phyloP scores from a whole-genome alignment of 2,329 filamentous ascomycete genomes.

The Pseudocercospora pini-densiflorae region DNA sequence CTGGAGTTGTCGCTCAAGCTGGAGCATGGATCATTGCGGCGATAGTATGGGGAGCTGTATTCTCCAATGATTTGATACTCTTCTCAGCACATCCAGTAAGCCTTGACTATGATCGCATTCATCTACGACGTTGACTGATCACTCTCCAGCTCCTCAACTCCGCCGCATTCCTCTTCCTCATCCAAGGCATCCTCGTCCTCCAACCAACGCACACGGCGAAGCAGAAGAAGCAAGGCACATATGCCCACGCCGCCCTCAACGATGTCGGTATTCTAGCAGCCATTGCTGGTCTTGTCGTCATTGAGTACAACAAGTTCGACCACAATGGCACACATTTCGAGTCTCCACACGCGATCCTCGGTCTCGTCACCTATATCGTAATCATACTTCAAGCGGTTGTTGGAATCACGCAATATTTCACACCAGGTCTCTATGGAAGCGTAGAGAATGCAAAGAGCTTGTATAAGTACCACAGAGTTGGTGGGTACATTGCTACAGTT shows the following conservation, averaged over 20 bases:
- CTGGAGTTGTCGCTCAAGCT: constrained; percentile 77
- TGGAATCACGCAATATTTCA: constrained; percentile 81
- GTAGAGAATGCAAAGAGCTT: constrained; percentile 77
- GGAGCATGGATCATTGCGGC: constrained; percentile 76
- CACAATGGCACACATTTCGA: constrained; percentile 74
- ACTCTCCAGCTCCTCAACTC: constrained; percentile 42
- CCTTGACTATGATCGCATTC: constrained; percentile 33
- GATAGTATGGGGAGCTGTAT: constrained; percentile 77
- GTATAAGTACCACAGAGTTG: constrained; percentile 86
- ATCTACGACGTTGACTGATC: constrained; percentile 3
- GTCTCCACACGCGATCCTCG: constrained; percentile 80
- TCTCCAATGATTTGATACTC: constrained; percentile 72
- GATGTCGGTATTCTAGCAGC: constrained; percentile 65
- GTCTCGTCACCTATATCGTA: constrained; percentile 73
- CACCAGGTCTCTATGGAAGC: constrained; percentile 75
- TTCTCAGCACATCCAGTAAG: constrained; percentile 87
- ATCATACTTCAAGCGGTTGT: constrained; percentile 75
- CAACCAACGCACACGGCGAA: constrained; percentile 80
- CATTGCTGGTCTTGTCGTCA: constrained; percentile 68
- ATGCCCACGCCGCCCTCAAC: constrained; percentile 73
- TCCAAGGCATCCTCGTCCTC: constrained; percentile 80
- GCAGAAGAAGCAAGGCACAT: constrained; percentile 70
- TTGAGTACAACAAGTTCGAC: constrained; percentile 82
- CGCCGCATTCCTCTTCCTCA: constrained; percentile 72
- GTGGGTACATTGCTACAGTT: constrained; percentile 74